Evolutionary conservation across 805 yeast species (phyloP).

Genomic region (Blastobotrys attinorum): DNA sequence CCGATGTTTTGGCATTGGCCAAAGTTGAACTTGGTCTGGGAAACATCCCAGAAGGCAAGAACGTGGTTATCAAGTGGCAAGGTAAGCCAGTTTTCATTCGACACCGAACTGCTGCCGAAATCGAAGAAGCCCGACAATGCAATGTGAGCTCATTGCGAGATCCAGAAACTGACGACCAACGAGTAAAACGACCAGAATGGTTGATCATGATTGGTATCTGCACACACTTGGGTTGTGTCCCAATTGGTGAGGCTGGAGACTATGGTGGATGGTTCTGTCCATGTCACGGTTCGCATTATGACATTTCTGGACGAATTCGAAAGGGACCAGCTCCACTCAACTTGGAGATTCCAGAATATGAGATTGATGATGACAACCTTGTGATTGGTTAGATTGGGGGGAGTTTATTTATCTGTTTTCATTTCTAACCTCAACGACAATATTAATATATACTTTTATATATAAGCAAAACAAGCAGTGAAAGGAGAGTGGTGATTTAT

Average conservation of each 20-base stretch:
- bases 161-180: slow-evolving; percentile 86
- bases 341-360: slow-evolving; percentile 92
- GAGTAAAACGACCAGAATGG: slow-evolving; percentile 98
- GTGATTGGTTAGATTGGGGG: slow-evolving; percentile 63
- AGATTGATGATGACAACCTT: slow-evolving; percentile 75
- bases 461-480: too few species aligned
- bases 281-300: slow-evolving; percentile 99
- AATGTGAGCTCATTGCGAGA: slow-evolving; percentile 78
- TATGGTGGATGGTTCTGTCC: slow-evolving; percentile 99
- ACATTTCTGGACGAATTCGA: slow-evolving; percentile 99
- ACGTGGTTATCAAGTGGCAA: slow-evolving; percentile 98
- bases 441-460: not conserved
- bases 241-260: slow-evolving; percentile 99
- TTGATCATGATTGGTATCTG: slow-evolving; percentile 98
- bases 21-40: slow-evolving; percentile 94
- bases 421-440: too few species aligned
- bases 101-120: slow-evolving; percentile 93
- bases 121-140: slow-evolving; percentile 84
- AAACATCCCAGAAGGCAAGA: slow-evolving; percentile 94
- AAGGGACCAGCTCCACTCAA: slow-evolving; percentile 99
- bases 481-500: too few species aligned
- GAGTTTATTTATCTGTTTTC: not conserved
- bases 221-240: slow-evolving; percentile 99
- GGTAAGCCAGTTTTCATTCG: slow-evolving; percentile 99
- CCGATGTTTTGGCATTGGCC: slow-evolving; percentile 98